A percentile compares a stretch with the other conserved stretches of the same genome.
Evolutionary conservation across 768 basidiomycete species (phyloP).

Genomic region (Lactifluus hygrophoroides): DNA sequence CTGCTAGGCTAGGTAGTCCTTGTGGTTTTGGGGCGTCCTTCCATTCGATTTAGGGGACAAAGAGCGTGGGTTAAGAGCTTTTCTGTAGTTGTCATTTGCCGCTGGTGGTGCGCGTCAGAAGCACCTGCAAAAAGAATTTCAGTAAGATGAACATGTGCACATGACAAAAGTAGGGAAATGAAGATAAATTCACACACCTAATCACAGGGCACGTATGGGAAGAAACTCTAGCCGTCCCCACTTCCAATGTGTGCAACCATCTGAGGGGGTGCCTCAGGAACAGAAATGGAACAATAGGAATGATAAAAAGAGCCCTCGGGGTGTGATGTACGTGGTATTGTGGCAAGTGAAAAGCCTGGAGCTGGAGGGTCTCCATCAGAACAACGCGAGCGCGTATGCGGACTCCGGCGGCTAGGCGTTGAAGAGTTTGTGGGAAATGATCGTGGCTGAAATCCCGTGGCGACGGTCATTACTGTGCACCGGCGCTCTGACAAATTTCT

Average conservation of each 20-base stretch:
- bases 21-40: constrained; percentile 1
- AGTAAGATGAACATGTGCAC: constrained; percentile 8
- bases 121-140: not conserved
- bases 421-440: not conserved
- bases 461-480: constrained; percentile 7
- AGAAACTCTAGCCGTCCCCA: not conserved
- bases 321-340: not conserved
- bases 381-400: not conserved
- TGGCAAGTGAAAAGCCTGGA: not conserved
- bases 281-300: not conserved
- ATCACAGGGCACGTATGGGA: constrained; percentile 10
- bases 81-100: constrained; percentile 8
- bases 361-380: not conserved
- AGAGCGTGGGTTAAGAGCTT: constrained; percentile 18
- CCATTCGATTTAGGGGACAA: constrained; percentile 20
- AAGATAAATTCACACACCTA: constrained; percentile 6
- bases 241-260: not conserved
- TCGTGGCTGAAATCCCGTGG: not conserved
- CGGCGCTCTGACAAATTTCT: not conserved
- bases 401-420: not conserved
- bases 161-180: constrained; percentile 6
- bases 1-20: not conserved
- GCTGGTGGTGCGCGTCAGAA: constrained; percentile 15
- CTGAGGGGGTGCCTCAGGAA: not conserved
- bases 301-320: not conserved